These are phyloP conservation scores for Nicotiana sylvestris DNA, from an alignment of 257 asterid species.

Conservation along the genomic window DNA sequence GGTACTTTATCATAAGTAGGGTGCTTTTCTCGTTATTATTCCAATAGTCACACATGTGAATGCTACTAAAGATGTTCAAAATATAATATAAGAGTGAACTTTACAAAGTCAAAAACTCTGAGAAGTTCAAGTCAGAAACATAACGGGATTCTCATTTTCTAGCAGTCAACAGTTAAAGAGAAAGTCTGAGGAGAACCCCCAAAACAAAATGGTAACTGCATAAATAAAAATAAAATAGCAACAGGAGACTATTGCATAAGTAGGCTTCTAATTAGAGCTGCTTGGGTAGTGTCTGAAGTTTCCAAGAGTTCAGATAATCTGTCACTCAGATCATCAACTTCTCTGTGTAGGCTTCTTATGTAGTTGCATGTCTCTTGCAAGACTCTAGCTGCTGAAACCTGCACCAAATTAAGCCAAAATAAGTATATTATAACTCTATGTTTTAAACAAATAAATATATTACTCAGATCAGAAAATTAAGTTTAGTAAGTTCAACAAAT, in stretches of 20 bases:
- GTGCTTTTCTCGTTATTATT: no score
- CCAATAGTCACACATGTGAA: no score
- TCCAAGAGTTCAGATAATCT: constrained; percentile 65
- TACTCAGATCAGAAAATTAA: neutral
- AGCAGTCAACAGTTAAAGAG: neutral
- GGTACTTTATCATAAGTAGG: no score
- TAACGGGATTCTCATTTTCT: neutral
- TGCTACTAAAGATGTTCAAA: no score
- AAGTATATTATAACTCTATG: neutral
- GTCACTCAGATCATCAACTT: constrained; percentile 58
- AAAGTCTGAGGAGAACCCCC: neutral
- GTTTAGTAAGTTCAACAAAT: neutral
- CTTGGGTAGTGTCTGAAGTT: constrained; percentile 63
- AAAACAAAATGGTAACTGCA: neutral
- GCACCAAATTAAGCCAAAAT: neutral
- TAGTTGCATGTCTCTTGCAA: constrained; percentile 13
- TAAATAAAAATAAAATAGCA: neutral
- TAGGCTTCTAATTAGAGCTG: constrained; percentile 74
- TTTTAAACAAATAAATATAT: neutral
- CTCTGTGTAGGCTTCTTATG: constrained; percentile 10
- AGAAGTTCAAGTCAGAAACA: neutral
- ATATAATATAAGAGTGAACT: no score
- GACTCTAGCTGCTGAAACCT: constrained; percentile 71
- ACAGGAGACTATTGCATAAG: constrained; percentile 43
- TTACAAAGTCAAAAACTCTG: no score